Evolutionary conservation across 805 yeast species (phyloP), one percentile per base, ranked within the genome.

Genomic region (Lipomyces kockii): DNA sequence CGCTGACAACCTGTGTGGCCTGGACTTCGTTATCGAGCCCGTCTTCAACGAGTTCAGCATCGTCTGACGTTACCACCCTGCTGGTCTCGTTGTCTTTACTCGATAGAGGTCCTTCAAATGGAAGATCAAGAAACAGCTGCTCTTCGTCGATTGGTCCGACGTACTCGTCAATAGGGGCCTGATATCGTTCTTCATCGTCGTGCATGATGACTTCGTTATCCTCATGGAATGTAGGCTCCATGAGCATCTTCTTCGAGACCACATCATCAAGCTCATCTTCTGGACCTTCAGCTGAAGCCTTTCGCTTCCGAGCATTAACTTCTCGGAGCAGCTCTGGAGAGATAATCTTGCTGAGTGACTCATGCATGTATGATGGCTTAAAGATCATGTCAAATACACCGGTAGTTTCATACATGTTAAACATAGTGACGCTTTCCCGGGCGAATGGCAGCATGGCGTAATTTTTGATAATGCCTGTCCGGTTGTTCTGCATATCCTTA

Each of bases 401-500:
- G 20, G 35, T 37, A 2, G 39, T 20, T 20, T 65, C 69, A 46
- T 63, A 65, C 52, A 55, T 49, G 27, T 57, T 35, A 4, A 68
- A 49, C 20, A 68, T 53, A 22, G 71, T 61, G 12, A 65, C 69
- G 8, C 14, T 39, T 20, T 68, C 68, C 27, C 66, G 66, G 7
- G 64, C 43, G 43, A 57, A 53, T 14, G 75, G 69, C 9, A 74
- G 63, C 4, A 55, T 35, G 22, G 72, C 60, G 14, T 72, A 67
- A 20, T 61, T 57, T n/a, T 59, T 66, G 12, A 65, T 22, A 29
- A 70, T 67, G 3, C 63, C 65, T 2, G 80, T 71, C 68, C 77
- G 69, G 67, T 74, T 54, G 61, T 66, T 67, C 67, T 80, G 83
- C 60, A 72, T 69, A 35, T 71, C 70, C 63, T 78, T 77, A 43